Percentiles rank a stretch among this genome's conserved stretches.
These are phyloP conservation scores for Triticum aestivum DNA, from an alignment of 176 grass and related monocot genomes.

Conservation along the genomic window IWGSC_CS_RefSeq_v2.1 NC_057806.1:472354153-472354652, in stretches of 20 bases:
- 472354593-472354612: constrained; percentile 48
- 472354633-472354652: constrained; percentile 30
- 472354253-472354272: neutral
- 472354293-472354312: neutral
- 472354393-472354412: constrained; percentile 47
- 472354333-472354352: neutral
- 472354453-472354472: neutral
- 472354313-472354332: neutral
- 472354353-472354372: constrained; percentile 25
- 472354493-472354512: constrained; percentile 77
- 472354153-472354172: neutral
- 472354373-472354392: constrained; percentile 25
- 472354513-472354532: constrained; percentile 46
- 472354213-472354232: neutral
- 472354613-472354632: constrained; percentile 63
- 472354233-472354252: neutral
- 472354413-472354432: neutral
- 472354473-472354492: constrained; percentile 45
- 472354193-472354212: neutral
- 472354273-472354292: neutral
- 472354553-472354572: constrained; percentile 67
- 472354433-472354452: constrained; percentile 37
- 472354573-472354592: constrained; percentile 77
- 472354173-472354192: neutral
- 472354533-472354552: constrained; percentile 18